Percentiles rank a stretch among this genome's conserved stretches.
These are phyloP conservation scores for Willaertia magna DNA, from an alignment of 208 protist species.

Conservation along the genomic window DNA sequence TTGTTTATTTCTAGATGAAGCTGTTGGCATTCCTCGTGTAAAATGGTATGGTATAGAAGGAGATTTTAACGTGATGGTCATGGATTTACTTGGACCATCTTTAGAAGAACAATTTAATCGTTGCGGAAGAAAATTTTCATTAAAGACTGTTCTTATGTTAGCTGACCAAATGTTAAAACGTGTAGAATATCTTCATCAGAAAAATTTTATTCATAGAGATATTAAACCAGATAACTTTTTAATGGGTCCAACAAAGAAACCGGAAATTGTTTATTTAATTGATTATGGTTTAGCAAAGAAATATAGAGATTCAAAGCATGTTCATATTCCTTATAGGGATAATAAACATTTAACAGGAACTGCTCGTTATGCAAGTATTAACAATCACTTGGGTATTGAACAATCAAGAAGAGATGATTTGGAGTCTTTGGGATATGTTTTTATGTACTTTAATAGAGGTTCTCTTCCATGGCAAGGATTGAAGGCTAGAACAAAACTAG, in stretches of 20 bases:
- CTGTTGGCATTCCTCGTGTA: slow-evolving; percentile 64
- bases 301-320: slow-evolving; percentile 91
- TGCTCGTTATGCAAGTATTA: slow-evolving; percentile 96
- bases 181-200: slow-evolving; percentile 77
- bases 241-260: slow-evolving; percentile 57
- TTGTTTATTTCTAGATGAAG: slow-evolving; percentile 23
- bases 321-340: slow-evolving; percentile 98
- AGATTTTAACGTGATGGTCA: slow-evolving; percentile 55
- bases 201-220: slow-evolving; percentile 74
- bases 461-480: slow-evolving; percentile 31
- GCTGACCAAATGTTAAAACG: slow-evolving; percentile 81
- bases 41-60: slow-evolving; percentile 36
- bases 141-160: slow-evolving; percentile 97
- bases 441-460: slow-evolving; percentile 62
- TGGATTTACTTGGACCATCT: slow-evolving; percentile 68
- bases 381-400: slow-evolving; percentile 97
- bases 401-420: slow-evolving; percentile 81
- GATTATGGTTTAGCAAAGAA: slow-evolving; percentile 98
- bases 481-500: slow-evolving; percentile 15
- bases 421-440: slow-evolving; percentile 73
- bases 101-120: slow-evolving; percentile 75
- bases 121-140: slow-evolving; percentile 72
- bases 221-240: slow-evolving; percentile 87
- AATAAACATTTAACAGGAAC: slow-evolving; percentile 98
- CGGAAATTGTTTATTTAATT: slow-evolving; percentile 77